Evolutionary conservation across 352 stramenopile species (phyloP), one percentile per base, ranked within the genome.

Genomic region (Phytophthora agathidicida): DNA sequence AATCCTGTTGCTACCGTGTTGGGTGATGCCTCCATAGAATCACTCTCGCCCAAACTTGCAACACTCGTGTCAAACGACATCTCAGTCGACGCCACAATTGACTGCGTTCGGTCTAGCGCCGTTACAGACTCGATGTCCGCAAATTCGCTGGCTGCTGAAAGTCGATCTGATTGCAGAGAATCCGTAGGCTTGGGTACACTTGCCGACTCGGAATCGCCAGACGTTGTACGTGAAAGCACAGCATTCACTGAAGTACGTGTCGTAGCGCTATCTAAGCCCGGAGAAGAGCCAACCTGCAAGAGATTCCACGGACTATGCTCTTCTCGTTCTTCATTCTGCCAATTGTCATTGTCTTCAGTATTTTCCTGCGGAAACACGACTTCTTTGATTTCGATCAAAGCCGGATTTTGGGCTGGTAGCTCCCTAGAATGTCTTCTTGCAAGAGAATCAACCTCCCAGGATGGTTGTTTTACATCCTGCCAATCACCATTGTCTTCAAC

Each of bases 11-110:
- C 22, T 2, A 65, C 33, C 14, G 33, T 42, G 20, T 35, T 55
- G 6, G 42, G 41, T 28, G 53, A 57, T 10, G 30, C 35, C 16
- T 63, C 53, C 20, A 52, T 26, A 0, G 32, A 62, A 31, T 45
- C 32, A 46, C 42, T 70, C 13, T 77, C 73, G 17, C 35, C 55
- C 11, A 88, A 65, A 37, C 68, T 88, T 0, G 67, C 68, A 39
- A 89, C 69, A 31, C 62, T 80, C 3, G 60, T 60, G 27, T 58
- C 44, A 30, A 83, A 80, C 1, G 77, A 88, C 28, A 86, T 53
- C 11, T 83, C 70, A 0, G 77, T 83, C 2, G 72, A 86, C 7
- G 60, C 60, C 1, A 65, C 44, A 6, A 75, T 36, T 3, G 80
- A 85, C 20, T 65, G n/a, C 5, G 58, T 62, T n/a, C 30, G 55